Conservation (phyloP, 495 filamentous ascomycete species). For the Trichoderma reesei region DNA sequence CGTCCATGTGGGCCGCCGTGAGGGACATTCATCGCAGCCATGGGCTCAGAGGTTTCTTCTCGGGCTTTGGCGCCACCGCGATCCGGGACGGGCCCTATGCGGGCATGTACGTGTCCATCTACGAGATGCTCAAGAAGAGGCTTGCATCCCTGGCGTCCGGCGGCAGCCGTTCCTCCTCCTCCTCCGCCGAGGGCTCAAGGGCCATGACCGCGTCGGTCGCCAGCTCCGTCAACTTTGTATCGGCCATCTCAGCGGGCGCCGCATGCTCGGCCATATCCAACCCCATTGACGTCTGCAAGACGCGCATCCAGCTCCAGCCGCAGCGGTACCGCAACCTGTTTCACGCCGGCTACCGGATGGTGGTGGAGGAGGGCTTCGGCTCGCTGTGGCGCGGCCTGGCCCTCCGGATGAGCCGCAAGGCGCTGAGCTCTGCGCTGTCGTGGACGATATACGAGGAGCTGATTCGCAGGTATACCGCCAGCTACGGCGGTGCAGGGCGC, state of each 20-base stretch:
- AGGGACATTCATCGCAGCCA: conserved; percentile 65
- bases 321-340: conserved; percentile 77
- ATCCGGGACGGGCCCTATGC: conserved; percentile 92
- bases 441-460: conserved; percentile 98
- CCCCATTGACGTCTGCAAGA: conserved; percentile 95
- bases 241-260: conserved; percentile 67
- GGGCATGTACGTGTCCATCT: conserved; percentile 87
- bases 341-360: conserved; percentile 62
- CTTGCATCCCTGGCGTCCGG: conserved; percentile 36
- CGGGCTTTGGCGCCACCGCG: conserved; percentile 88
- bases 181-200: conserved; percentile 11
- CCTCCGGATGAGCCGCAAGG: conserved; percentile 84
- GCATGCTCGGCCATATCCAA: conserved; percentile 83
- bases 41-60: conserved; percentile 78
- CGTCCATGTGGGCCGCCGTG: conserved; percentile 60
- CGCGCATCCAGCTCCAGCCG: conserved; percentile 83
- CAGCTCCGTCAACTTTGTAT: conserved; percentile 73
- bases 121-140: conserved; percentile 71
- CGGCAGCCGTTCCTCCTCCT: not conserved
- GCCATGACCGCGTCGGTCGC: conserved; percentile 36
- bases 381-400: conserved; percentile 82
- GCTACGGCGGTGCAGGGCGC: not conserved
- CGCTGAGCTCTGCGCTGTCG: conserved; percentile 78
- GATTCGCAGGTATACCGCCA: conserved; percentile 50
- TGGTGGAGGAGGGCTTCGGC: conserved; percentile 68